These are phyloP conservation scores for Jatropha podagrica DNA, from an alignment of 441 rosid genomes.

Conservation along the genomic window DNA sequence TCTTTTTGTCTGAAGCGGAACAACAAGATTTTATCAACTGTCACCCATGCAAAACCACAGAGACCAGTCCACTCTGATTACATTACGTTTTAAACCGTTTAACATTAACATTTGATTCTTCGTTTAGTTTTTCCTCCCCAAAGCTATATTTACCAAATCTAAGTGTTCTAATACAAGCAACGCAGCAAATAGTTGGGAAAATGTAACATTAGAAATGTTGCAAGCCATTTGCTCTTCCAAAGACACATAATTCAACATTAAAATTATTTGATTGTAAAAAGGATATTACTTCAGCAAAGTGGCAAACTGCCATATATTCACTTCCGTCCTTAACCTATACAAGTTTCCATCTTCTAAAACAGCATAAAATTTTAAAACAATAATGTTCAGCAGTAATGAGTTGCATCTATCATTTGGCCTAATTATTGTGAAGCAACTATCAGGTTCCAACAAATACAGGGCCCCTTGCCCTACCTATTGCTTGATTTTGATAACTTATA, in stretches of 20 bases:
- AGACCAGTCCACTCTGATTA: background rate
- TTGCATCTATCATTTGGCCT: background rate
- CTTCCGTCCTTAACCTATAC: background rate
- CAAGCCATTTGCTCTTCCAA: background rate
- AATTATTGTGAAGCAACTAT: background rate
- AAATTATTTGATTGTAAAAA: background rate
- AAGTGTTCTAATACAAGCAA: background rate
- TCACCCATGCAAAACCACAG: background rate
- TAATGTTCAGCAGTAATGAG: background rate
- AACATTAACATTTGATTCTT: background rate
- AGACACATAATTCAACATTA: background rate
- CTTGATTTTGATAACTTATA: background rate
- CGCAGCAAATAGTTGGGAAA: background rate
- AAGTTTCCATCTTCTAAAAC: background rate
- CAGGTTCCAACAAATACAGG: background rate
- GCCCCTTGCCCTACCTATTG: background rate
- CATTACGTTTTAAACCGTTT: background rate
- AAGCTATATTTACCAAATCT: background rate
- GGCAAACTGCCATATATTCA: background rate
- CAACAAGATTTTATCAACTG: background rate
- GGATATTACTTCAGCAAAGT: background rate
- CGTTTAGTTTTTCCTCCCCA: background rate
- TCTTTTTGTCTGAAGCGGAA: background rate
- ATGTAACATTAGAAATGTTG: background rate
- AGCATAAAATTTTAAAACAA: background rate